Conservation (phyloP, 2,329 filamentous ascomycete species). For the Clarireedia hainanense region DNA sequence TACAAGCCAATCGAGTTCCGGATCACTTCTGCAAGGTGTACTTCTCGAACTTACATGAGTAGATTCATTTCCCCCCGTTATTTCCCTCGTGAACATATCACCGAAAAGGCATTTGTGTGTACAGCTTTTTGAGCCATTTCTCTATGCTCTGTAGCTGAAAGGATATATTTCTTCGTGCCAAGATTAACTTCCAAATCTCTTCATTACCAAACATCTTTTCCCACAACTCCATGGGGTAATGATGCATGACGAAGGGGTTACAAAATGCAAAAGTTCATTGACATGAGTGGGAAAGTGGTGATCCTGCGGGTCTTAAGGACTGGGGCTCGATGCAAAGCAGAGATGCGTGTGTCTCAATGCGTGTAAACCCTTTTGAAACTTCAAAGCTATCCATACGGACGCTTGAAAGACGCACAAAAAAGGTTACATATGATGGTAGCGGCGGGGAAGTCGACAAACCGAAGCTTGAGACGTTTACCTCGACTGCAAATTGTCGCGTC, state of each 20-base stretch:
- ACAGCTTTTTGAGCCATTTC: constrained; percentile 36
- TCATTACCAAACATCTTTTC: constrained; percentile 61
- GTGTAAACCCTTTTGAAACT: too few species aligned
- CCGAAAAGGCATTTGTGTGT: constrained; percentile 41
- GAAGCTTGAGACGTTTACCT: too few species aligned
- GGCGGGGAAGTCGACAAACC: too few species aligned
- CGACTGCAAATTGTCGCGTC: too few species aligned
- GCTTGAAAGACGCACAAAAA: too few species aligned
- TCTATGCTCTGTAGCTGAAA: constrained; percentile 39
- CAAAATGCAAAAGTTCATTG: constrained; percentile 11
- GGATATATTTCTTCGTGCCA: constrained; percentile 40
- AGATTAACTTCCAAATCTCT: constrained; percentile 35
- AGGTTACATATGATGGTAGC: too few species aligned
- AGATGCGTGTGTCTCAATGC: too few species aligned
- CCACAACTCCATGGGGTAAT: constrained; percentile 40
- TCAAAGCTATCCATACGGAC: too few species aligned
- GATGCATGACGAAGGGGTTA: constrained; percentile 57
- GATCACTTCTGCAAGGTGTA: background rate
- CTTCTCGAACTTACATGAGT: too few species aligned
- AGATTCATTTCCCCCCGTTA: background rate
- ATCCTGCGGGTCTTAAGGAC: too few species aligned
- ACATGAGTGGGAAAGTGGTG: too few species aligned
- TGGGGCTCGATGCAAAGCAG: too few species aligned
- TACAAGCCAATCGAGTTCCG: constrained; percentile 11
- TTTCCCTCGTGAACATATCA: constrained; percentile 8